These are phyloP conservation scores for Setaria viridis DNA, from an alignment of 202 grass and related monocot genomes.

Conservation along the genomic window DNA sequence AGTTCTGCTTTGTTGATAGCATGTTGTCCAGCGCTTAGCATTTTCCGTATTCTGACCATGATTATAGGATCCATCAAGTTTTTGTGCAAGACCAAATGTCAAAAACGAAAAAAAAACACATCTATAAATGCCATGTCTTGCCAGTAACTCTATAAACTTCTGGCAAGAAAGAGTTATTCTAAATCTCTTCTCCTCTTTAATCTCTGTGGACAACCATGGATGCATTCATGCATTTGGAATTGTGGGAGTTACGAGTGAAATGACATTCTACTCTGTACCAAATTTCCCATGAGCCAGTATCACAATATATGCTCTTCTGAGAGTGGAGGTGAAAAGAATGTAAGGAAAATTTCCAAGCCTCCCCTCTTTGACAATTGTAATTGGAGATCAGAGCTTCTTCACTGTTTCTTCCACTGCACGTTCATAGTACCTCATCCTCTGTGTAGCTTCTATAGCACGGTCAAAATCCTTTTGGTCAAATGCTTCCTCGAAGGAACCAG, in stretches of 20 bases:
- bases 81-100: too few relatives aligned
- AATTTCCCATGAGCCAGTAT: background rate
- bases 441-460: constrained; percentile 62
- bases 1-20: too few relatives aligned
- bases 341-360: background rate
- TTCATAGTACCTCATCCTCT: constrained; percentile 95
- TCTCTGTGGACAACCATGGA: background rate
- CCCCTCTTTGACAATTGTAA: background rate
- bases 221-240: background rate
- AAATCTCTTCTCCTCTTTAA: background rate
- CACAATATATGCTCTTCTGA: background rate
- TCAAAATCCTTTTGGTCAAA: constrained; percentile 64
- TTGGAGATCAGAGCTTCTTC: constrained; percentile 72
- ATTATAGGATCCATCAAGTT: too few relatives aligned
- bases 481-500: constrained; percentile 64
- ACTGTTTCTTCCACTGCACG: constrained; percentile 80
- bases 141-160: background rate
- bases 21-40: too few relatives aligned
- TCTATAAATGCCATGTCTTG: background rate
- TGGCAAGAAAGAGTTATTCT: background rate
- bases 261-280: background rate
- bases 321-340: background rate
- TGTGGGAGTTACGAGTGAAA: background rate
- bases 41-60: too few relatives aligned
- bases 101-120: background rate